Evolutionary conservation across 768 basidiomycete species (phyloP).

Genomic region (Lenzites betulinus): DNA sequence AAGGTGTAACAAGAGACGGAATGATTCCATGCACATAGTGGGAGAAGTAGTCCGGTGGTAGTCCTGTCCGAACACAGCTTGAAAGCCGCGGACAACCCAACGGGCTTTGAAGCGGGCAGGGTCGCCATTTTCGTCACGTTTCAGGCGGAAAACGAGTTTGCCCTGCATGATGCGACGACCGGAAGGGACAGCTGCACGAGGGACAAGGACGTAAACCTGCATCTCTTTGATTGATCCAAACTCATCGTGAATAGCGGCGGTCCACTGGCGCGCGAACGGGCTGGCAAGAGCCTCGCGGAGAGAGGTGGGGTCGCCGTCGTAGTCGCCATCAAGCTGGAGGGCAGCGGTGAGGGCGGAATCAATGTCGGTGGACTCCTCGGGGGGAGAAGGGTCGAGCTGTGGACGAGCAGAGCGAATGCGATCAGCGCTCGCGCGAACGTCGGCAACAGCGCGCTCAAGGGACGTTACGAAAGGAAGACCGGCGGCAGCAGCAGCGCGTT

Average conservation of each 20-base stretch:
- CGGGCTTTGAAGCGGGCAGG: conserved; percentile 36
- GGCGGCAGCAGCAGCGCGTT: not conserved
- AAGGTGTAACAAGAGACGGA: conserved; percentile 40
- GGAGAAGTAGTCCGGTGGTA: conserved; percentile 46
- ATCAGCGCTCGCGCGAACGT: conserved; percentile 2
- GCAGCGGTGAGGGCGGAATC: conserved; percentile 20
- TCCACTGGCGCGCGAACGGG: conserved; percentile 26
- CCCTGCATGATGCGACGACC: conserved; percentile 9
- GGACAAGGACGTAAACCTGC: conserved; percentile 26
- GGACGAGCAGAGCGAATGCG: not conserved
- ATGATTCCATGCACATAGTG: conserved; percentile 41
- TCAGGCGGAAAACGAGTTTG: conserved; percentile 32
- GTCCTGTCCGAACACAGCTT: conserved; percentile 44
- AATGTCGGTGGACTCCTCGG: not conserved
- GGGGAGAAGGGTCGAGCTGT: not conserved
- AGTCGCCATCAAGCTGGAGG: conserved; percentile 21
- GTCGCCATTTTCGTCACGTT: conserved; percentile 24
- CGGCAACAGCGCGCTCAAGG: conserved; percentile 3
- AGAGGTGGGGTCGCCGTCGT: conserved; percentile 23
- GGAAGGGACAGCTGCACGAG: conserved; percentile 21
- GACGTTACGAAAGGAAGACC: conserved; percentile 3
- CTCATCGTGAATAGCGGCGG: conserved; percentile 26
- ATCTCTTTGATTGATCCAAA: conserved; percentile 17
- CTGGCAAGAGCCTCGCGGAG: conserved; percentile 25
- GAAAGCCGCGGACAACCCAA: conserved; percentile 44